Conservation (phyloP, 768 basidiomycete species). For the Russula dissimulans region DNA sequence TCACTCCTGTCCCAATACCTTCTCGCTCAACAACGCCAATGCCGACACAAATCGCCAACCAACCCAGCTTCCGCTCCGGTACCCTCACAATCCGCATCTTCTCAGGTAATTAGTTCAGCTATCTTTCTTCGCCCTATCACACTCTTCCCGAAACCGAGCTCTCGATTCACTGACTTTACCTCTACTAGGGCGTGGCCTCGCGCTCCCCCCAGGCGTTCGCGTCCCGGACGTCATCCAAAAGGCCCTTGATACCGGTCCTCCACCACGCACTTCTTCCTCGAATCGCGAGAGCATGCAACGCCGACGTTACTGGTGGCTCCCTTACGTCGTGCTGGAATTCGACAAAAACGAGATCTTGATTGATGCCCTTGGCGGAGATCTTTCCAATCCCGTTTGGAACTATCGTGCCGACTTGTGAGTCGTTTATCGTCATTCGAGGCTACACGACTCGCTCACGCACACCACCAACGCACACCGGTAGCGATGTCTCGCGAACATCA, state of each 20-base stretch:
- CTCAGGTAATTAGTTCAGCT: slow-evolving; percentile 47
- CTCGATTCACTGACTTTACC: neutral
- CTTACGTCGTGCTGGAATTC: slow-evolving; percentile 95
- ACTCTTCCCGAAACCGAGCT: neutral
- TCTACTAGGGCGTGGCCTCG: slow-evolving; percentile 63
- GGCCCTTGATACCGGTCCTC: slow-evolving; percentile 57
- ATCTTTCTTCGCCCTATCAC: neutral
- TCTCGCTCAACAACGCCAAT: slow-evolving; percentile 76
- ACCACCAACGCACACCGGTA: slow-evolving; percentile 25
- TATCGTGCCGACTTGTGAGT: slow-evolving; percentile 92
- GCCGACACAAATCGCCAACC: slow-evolving; percentile 25
- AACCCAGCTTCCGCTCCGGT: slow-evolving; percentile 63
- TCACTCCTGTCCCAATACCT: slow-evolving; percentile 56
- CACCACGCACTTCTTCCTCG: slow-evolving; percentile 41
- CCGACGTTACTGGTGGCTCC: slow-evolving; percentile 91
- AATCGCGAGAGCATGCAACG: slow-evolving; percentile 89
- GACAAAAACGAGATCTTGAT: slow-evolving; percentile 96
- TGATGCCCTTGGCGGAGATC: slow-evolving; percentile 93
- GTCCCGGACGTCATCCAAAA: slow-evolving; percentile 81
- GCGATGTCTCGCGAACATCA: slow-evolving; percentile 91
- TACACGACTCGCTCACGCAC: slow-evolving; percentile 12
- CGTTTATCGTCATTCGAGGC: neutral
- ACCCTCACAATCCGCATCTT: slow-evolving; percentile 95
- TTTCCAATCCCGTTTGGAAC: slow-evolving; percentile 86
- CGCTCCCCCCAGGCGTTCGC: slow-evolving; percentile 65